Base-by-base conservation (phyloP, 352 stramenopile genomes). In the Phytopythium helicoides region DNA sequence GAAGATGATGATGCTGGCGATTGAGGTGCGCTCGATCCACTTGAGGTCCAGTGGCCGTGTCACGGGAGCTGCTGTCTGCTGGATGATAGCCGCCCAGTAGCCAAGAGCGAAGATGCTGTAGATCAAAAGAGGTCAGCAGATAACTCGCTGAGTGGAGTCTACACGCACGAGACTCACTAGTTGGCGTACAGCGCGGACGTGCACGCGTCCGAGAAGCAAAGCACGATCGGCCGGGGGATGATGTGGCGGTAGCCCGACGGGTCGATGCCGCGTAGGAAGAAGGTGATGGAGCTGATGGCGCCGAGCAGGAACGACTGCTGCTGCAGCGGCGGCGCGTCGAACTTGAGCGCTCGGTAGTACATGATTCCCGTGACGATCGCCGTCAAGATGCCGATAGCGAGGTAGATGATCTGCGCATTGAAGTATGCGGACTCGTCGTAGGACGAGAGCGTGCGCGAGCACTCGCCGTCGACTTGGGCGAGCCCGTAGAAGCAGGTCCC, bases 41-140 rank as follows among this genome's bases (percentile, higher is more conserved):
- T 53, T 62, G 15, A 68, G 40, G 10, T 54, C 47, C 15, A 54
- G 53, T 21, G 62, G 53, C 14, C 26, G 10, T 1, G 38, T 49
- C 23, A 64, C 60, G 23, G 57, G 33, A n/a, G 53, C 50, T 19
- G 62, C 59, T 18, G 60, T 61, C 12, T 66, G 59, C 45, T 68
- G 61, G 41, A 71, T 71, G 34, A 75, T 59, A 10, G 65, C 42
- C 3, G 54, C 61, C 66, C 66, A 75, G 34, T 69, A 71, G 1
- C 57, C 58, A 28, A 71, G 52, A 7, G 62, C 58, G 18, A 67
- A 34, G 36, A 76, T 71, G 46, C 66, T 72, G 47, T n/a, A n/a
- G n/a, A n/a, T n/a, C n/a, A n/a, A n/a, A n/a, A n/a, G n/a, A n/a
- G n/a, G n/a, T n/a, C n/a, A n/a, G n/a, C n/a, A n/a, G n/a, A n/a